Percentiles rank a stretch among this genome's conserved stretches.
phyloP scores from a whole-genome alignment of 805 yeast genomes.

The Nakazawaea molendinolei region DNA sequence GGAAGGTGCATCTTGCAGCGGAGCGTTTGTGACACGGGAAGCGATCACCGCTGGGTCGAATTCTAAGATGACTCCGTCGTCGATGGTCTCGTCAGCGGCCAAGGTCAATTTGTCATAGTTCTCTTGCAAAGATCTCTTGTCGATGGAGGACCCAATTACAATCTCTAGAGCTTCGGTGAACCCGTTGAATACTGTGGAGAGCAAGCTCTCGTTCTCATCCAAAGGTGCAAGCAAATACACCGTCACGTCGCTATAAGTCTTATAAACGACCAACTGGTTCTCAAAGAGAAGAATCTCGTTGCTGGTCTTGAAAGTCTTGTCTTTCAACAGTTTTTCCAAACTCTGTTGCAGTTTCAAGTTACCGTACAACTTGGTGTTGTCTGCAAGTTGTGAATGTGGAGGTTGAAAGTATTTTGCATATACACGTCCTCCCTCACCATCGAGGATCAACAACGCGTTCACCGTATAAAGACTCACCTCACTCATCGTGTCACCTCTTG shows the following conservation, averaged over 20 bases:
- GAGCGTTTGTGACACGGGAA: conserved; percentile 85
- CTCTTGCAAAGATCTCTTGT: conserved; percentile 71
- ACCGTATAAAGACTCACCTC: conserved; percentile 73
- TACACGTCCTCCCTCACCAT: conserved; percentile 71
- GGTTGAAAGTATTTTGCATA: conserved; percentile 79
- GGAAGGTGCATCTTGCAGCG: conserved; percentile 56
- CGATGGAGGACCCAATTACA: conserved; percentile 63
- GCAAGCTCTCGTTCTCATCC: conserved; percentile 79
- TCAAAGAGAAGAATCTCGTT: conserved; percentile 79
- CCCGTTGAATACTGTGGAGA: conserved; percentile 70
- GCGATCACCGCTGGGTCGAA: conserved; percentile 84
- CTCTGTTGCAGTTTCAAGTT: conserved; percentile 54
- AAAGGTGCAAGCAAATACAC: conserved; percentile 66
- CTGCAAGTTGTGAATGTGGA: conserved; percentile 40
- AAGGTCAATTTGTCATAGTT: conserved; percentile 80
- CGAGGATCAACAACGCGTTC: conserved; percentile 74
- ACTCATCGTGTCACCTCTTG: too few relatives aligned
- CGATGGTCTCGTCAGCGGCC: conserved; percentile 87
- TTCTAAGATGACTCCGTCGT: conserved; percentile 89
- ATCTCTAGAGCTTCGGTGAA: conserved; percentile 77
- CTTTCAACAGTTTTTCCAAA: conserved; percentile 68
- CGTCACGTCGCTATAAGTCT: conserved; percentile 71
- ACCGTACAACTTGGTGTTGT: conserved; percentile 20
- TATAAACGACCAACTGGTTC: conserved; percentile 76
- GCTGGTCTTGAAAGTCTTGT: conserved; percentile 74